Base-by-base conservation (phyloP, 1,139 yeast species). In the Eremothecium coryli region DNA sequence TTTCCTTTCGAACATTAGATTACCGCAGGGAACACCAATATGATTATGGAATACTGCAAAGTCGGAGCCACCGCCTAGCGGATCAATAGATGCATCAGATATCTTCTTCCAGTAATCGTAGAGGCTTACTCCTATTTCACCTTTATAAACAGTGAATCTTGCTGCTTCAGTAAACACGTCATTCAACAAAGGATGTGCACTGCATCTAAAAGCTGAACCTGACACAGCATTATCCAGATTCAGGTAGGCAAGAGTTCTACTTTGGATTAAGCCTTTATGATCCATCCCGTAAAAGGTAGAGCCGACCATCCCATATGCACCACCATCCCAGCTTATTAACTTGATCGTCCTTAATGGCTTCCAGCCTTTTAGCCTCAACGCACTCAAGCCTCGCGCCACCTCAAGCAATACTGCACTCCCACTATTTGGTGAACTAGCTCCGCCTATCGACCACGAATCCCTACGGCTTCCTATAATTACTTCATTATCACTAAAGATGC, bases 321-420 rank as follows among this genome's bases (percentile, higher is more conserved):
- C 65, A 5, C 70, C 76, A 50, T 71, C 77, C 73, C 74, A 72
- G 20, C 68, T 64, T 0, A 66, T 61, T 17, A 71, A 49, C 36
- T 62, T 64, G n/a, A 73, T 66, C 0, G 74, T 68, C 35, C 77
- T 54, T 36, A 70, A 49, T 4, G 78, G 78, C 44, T 62, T 70
- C 76, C 75, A 73, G 1, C 76, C 76, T 29, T 49, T 56, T 45
- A 58, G 49, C 4, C 52, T 41, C 21, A 70, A 45, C 9, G 57
- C 54, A 2, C 60, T 50, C 31, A 70, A 54, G 0, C 71, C 71
- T 34, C 72, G 53, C 1, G 71, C 65, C 12, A 71, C 44, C 40
- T 70, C 73, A 21, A 71, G 40, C 27, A 70, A 39, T 1, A 65
- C 53, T 2, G 66, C 61, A 38, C 64, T 61, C 0, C 71, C 71